Conservation (phyloP, 2,329 filamentous ascomycete species). For the Magnaporthales sp. region DNA sequence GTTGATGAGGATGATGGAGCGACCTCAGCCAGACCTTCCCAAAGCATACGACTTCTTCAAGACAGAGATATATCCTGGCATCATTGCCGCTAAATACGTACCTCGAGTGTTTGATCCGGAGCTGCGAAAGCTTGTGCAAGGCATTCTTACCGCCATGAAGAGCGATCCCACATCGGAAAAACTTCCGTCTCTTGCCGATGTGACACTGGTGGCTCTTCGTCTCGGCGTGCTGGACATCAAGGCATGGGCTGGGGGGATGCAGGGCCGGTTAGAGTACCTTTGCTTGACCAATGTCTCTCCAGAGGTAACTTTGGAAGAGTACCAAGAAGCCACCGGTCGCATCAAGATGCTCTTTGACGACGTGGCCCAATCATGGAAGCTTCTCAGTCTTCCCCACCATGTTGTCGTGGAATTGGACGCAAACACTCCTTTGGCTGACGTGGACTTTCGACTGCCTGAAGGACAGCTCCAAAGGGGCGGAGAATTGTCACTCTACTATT, state of each 20-base stretch:
- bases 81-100: slow-evolving; percentile 15
- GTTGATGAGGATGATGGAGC: neutral
- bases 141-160: slow-evolving; percentile 22
- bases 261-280: slow-evolving; percentile 24
- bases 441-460: neutral
- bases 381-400: slow-evolving; percentile 23
- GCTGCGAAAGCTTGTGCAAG: slow-evolving; percentile 20
- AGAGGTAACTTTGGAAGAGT: slow-evolving; percentile 16
- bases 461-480: neutral
- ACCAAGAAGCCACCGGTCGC: slow-evolving; percentile 19
- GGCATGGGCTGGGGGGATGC: slow-evolving; percentile 24
- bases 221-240: slow-evolving; percentile 21
- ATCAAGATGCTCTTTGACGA: slow-evolving; percentile 26
- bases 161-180: slow-evolving; percentile 17
- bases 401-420: slow-evolving; percentile 4
- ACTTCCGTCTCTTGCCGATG: slow-evolving; percentile 28
- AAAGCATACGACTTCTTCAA: slow-evolving; percentile 23
- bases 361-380: slow-evolving; percentile 31
- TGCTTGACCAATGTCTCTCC: slow-evolving; percentile 16
- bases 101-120: slow-evolving; percentile 22
- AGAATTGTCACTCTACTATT: slow-evolving; percentile 7
- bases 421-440: slow-evolving; percentile 14
- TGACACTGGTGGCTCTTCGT: slow-evolving; percentile 26
- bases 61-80: slow-evolving; percentile 19
- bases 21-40: slow-evolving; percentile 8